phyloP scores from a whole-genome alignment of 805 yeast species.

The Schizosaccharomyces osmophilus region DNA sequence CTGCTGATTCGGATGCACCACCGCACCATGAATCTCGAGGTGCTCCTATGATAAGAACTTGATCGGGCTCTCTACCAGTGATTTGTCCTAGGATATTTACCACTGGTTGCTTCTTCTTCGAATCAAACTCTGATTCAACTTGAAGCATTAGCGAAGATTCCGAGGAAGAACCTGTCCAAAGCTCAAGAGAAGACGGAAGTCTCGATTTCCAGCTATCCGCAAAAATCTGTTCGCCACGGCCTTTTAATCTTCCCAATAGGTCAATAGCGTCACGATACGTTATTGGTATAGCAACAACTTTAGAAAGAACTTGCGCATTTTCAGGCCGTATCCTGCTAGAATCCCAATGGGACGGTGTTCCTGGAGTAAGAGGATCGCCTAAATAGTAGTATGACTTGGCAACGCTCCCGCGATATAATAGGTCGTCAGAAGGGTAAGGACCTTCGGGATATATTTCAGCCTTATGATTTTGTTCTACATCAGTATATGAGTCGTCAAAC shows the following conservation, averaged over 20 bases:
- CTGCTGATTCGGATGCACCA: slow-evolving; percentile 60
- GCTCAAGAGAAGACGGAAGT: slow-evolving; percentile 22
- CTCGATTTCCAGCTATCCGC: slow-evolving; percentile 58
- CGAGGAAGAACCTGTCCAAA: neutral
- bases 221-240: slow-evolving; percentile 38
- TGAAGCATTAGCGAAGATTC: neutral
- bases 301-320: neutral
- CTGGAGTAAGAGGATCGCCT: neutral
- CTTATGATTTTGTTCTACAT: slow-evolving; percentile 6
- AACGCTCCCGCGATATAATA: neutral
- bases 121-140: slow-evolving; percentile 11
- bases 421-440: slow-evolving; percentile 43
- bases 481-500: slow-evolving; percentile 48
- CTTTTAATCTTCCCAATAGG: neutral
- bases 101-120: slow-evolving; percentile 35
- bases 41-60: slow-evolving; percentile 43
- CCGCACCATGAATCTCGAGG: slow-evolving; percentile 67
- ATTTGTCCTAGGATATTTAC: slow-evolving; percentile 40
- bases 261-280: neutral
- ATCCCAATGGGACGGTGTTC: neutral
- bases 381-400: neutral
- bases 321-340: neutral
- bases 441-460: slow-evolving; percentile 26
- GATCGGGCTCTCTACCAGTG: slow-evolving; percentile 27
- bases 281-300: neutral